Conservation (phyloP, 805 yeast genomes). For the Saturnispora bothae region DNA sequence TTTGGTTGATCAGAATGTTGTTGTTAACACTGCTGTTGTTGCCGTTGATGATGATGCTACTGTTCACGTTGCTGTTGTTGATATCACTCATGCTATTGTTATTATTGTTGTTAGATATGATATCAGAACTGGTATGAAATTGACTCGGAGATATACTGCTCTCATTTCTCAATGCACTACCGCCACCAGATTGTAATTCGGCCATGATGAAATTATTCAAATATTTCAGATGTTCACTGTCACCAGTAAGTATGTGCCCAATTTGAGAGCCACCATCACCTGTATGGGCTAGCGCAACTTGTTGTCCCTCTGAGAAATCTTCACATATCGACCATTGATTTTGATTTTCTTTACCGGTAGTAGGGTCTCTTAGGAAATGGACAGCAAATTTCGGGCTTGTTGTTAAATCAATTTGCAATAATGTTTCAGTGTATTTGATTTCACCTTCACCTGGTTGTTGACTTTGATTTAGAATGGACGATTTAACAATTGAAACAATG, state of each 20-base stretch:
- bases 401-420: conserved; percentile 24
- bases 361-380: conserved; percentile 48
- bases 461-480: conserved; percentile 41
- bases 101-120: conserved; percentile 8
- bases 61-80: too few relatives aligned
- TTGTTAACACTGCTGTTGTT: too few relatives aligned
- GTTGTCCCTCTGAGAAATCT: conserved; percentile 77
- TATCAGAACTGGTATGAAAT: background rate
- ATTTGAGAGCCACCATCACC: conserved; percentile 48
- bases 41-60: too few relatives aligned
- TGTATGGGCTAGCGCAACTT: conserved; percentile 56
- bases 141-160: background rate
- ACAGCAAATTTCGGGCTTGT: conserved; percentile 74
- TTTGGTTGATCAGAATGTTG: too few relatives aligned
- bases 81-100: conserved; percentile 10
- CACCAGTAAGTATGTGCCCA: conserved; percentile 63
- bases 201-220: conserved; percentile 25
- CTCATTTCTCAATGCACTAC: background rate
- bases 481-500: conserved; percentile 44
- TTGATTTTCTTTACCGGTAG: conserved; percentile 32
- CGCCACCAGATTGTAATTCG: conserved; percentile 2
- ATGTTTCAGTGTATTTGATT: conserved; percentile 30
- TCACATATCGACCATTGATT: conserved; percentile 77
- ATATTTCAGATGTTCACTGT: conserved; percentile 25
- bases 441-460: conserved; percentile 17